These are phyloP conservation scores for Hyaloscypha variabilis DNA, from an alignment of 495 filamentous ascomycete species.

Conservation along the genomic window DNA sequence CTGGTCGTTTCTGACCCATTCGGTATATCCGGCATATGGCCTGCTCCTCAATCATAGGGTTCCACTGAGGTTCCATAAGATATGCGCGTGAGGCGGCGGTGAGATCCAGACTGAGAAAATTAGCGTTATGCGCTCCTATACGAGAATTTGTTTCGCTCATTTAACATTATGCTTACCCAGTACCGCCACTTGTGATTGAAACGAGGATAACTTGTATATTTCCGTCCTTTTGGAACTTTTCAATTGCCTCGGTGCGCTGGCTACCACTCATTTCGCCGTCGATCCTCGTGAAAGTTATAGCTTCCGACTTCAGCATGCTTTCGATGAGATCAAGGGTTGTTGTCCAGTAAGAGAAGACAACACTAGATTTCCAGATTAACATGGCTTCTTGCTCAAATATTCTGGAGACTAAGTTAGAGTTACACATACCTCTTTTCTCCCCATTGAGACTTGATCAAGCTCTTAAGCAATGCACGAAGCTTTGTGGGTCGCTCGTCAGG, in stretches of 20 bases:
- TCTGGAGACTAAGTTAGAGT: background rate
- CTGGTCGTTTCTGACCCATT: constrained; percentile 38
- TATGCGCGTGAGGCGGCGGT: constrained; percentile 43
- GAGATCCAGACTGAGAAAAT: constrained; percentile 35
- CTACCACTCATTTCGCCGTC: constrained; percentile 44
- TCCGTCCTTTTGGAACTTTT: constrained; percentile 36
- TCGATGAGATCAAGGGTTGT: constrained; percentile 46
- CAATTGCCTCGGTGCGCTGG: constrained; percentile 36
- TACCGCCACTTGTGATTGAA: constrained; percentile 44
- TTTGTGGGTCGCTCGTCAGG: constrained; percentile 23
- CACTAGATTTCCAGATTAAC: constrained; percentile 26
- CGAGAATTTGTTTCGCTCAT: too few species aligned
- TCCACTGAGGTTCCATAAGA: constrained; percentile 46
- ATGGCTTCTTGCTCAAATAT: too few species aligned
- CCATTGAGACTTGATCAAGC: constrained; percentile 20
- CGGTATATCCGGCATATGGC: constrained; percentile 42
- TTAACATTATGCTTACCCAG: constrained; percentile 34
- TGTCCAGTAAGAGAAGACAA: constrained; percentile 51
- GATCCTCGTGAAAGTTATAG: constrained; percentile 38
- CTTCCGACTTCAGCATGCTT: constrained; percentile 34
- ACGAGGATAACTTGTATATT: constrained; percentile 39
- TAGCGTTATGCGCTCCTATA: too few species aligned
- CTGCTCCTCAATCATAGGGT: constrained; percentile 46
- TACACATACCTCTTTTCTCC: constrained; percentile 34
- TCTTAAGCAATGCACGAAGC: constrained; percentile 30